phyloP scores from a whole-genome alignment of 768 basidiomycete species.

The Lactarius hengduanensis region DNA sequence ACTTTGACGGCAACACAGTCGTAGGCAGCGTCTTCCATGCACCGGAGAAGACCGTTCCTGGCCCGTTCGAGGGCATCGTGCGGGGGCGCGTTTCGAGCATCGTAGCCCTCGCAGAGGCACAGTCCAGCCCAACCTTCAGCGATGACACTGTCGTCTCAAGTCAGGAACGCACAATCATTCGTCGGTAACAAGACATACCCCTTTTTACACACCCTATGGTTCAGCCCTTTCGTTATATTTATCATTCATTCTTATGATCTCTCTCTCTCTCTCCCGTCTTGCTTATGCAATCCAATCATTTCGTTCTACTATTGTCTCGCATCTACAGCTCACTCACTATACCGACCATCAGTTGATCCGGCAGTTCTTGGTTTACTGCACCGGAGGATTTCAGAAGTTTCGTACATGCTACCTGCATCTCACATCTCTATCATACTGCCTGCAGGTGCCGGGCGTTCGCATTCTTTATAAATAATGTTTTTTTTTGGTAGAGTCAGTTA shows the following conservation, averaged over 20 bases:
- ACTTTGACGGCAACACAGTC: constrained; percentile 36
- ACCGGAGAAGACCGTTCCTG: constrained; percentile 34
- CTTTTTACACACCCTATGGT: background rate
- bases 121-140: constrained; percentile 41
- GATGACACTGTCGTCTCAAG: constrained; percentile 39
- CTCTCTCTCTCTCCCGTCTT: constrained; percentile 1
- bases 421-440: constrained; percentile 17
- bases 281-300: constrained; percentile 6
- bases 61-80: constrained; percentile 36
- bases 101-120: constrained; percentile 38
- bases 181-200: constrained; percentile 9
- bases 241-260: constrained; percentile 24
- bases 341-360: constrained; percentile 7
- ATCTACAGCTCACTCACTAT: constrained; percentile 17
- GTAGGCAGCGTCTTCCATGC: constrained; percentile 28
- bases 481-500: background rate
- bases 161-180: background rate
- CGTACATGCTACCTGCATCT: constrained; percentile 23
- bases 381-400: background rate
- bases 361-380: constrained; percentile 16
- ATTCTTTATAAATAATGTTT: background rate
- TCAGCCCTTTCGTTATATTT: constrained; percentile 17
- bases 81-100: constrained; percentile 58
- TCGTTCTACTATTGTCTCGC: constrained; percentile 3
- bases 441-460: constrained; percentile 3